Conservation (phyloP, 139 green algal species). For the Asterochloris erici region DNA sequence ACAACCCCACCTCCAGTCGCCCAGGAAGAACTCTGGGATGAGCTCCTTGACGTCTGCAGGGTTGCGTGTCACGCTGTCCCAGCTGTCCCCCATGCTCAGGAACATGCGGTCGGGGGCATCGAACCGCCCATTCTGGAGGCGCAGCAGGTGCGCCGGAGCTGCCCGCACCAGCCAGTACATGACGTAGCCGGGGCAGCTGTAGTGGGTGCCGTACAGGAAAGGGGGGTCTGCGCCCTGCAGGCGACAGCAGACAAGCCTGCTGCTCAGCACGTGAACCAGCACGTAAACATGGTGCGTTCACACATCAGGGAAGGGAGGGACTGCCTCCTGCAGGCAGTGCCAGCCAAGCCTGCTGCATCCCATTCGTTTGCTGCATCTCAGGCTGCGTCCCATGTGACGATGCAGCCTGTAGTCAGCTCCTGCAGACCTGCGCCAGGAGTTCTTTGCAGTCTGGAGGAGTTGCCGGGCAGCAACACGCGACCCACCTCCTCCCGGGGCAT, state of each 20-base stretch:
- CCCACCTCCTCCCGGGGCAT: slow-evolving; percentile 47
- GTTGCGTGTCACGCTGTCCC: slow-evolving; percentile 72
- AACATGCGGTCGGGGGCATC: slow-evolving; percentile 93
- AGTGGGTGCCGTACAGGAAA: slow-evolving; percentile 96
- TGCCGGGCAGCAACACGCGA: too few species aligned
- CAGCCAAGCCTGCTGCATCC: too few species aligned
- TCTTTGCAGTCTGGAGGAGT: too few species aligned
- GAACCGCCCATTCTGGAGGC: slow-evolving; percentile 56
- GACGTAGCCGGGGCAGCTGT: slow-evolving; percentile 81
- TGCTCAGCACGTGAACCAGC: too few species aligned
- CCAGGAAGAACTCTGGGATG: slow-evolving; percentile 92
- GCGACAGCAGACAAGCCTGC: too few species aligned
- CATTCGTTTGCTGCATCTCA: too few species aligned
- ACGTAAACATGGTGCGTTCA: too few species aligned
- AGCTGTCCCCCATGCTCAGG: slow-evolving; percentile 70
- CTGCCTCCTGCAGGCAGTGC: too few species aligned
- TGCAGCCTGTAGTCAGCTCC: too few species aligned
- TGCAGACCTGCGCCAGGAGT: too few species aligned
- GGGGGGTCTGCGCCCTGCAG: slow-evolving; percentile 48
- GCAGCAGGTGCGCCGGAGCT: slow-evolving; percentile 85
- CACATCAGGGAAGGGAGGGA: too few species aligned
- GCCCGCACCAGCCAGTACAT: slow-evolving; percentile 90
- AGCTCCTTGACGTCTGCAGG: slow-evolving; percentile 96
- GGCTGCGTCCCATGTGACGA: too few species aligned
- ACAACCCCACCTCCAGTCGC: slow-evolving; percentile 21